Base-by-base conservation (phyloP, 116 monocot species). In the Zostera marina region DNA sequence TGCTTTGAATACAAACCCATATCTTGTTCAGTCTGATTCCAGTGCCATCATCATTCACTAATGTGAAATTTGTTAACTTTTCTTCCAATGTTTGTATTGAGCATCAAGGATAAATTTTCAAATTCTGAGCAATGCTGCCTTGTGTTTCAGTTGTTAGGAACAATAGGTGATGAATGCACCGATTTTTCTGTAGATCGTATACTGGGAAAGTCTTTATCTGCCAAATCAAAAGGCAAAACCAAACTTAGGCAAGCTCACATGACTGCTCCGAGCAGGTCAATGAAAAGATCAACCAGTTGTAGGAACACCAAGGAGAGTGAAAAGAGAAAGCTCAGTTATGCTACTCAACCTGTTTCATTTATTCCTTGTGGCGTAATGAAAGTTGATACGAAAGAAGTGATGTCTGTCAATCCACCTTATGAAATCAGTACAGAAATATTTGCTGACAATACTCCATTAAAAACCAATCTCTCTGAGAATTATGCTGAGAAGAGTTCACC, bases 271-370 rank as follows among this genome's bases (percentile, higher is more conserved):
- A 40, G 65, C 32, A 96, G 70, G 47, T 63, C 71, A 39, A 39
- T 21, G 7, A 93, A 67, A 58, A 61, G 42, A 20, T 8, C 52
- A 9, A 3, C 13, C 41, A 9, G 32, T 7, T 39, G 10, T 4
- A 23, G 57, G 10, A 44, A 55, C 53, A 41, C 15, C 9, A 59
- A 58, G 17, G 41, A 48, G 2, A 73, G 62, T 38, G 51, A 75
- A 24, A 65, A 63, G 42, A 59, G 42, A 8, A 75, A 54, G 47
- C 52, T 14, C 32, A n/a, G 47, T 14, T 84, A 74, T 65, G 72
- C 82, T 0, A 74, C 74, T 49, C 49, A 69, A 3, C 96, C 89
- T n/a, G 96, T 85, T 0, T 76, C 89, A 24, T 96, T 96, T 60
- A 55, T 96, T 49, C 75, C 82, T 6, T 70, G 59, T 58, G 89